Evolutionary conservation across 208 protist species (phyloP).

Genomic region (Wallacemonas sp.): DNA sequence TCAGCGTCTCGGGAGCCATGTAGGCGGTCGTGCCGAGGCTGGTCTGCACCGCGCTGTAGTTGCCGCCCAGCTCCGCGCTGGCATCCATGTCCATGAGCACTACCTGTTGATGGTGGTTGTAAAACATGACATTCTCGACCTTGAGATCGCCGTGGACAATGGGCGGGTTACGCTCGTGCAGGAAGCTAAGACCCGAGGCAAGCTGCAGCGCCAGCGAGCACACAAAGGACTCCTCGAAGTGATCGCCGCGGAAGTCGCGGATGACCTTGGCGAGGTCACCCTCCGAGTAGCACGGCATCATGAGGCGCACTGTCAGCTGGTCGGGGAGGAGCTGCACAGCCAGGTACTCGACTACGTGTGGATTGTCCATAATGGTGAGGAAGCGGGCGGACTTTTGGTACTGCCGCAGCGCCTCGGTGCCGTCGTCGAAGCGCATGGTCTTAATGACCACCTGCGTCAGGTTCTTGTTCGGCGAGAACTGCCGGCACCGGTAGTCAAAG

Average conservation of each 20-base stretch:
- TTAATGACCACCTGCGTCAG: conserved; percentile 62
- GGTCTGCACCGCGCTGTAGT: conserved; percentile 32
- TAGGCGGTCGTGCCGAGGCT: conserved; percentile 58
- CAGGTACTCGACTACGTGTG: conserved; percentile 76
- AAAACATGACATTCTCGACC: conserved; percentile 74
- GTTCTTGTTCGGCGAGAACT: conserved; percentile 22
- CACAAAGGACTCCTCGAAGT: conserved; percentile 56
- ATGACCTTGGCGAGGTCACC: conserved; percentile 62
- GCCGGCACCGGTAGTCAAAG: conserved; percentile 28
- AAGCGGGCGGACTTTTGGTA: conserved; percentile 78
- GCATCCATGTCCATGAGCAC: conserved; percentile 84
- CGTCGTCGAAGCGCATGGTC: conserved; percentile 42
- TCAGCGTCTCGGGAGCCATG: conserved; percentile 78
- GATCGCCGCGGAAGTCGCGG: conserved; percentile 35
- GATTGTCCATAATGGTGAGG: conserved; percentile 61
- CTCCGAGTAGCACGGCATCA: conserved; percentile 81
- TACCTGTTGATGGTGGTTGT: conserved; percentile 47
- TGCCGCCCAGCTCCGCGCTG: conserved; percentile 46
- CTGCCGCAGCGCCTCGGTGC: conserved; percentile 29
- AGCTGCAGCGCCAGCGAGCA: conserved; percentile 69
- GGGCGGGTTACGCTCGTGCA: conserved; percentile 79
- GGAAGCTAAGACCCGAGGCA: conserved; percentile 45
- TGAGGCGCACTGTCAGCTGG: conserved; percentile 44
- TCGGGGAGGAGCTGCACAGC: conserved; percentile 64
- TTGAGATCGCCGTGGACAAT: conserved; percentile 87